Conservation (phyloP, 805 yeast genomes). For the Candida khao-thaluensis region DNA sequence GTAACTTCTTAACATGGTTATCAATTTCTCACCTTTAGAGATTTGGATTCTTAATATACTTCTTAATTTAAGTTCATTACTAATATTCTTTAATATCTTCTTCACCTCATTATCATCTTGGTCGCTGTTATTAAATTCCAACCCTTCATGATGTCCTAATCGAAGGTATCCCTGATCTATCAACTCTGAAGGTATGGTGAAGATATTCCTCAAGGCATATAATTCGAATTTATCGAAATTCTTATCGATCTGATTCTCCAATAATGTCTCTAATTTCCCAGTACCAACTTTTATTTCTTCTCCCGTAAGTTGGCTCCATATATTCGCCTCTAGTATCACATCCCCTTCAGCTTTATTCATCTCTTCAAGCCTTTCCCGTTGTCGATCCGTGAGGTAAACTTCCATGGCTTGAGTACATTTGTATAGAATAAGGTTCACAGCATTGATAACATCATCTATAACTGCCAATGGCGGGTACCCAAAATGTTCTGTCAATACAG, state of each 20-base stretch:
- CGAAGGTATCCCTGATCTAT: constrained; percentile 65
- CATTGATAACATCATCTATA: constrained; percentile 84
- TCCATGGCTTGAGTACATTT: constrained; percentile 80
- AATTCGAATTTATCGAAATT: constrained; percentile 86
- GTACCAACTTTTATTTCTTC: constrained; percentile 74
- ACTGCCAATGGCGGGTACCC: constrained; percentile 81
- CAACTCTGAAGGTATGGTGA: constrained; percentile 66
- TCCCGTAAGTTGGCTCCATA: constrained; percentile 20
- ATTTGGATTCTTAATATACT: constrained; percentile 40
- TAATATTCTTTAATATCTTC: constrained; percentile 37
- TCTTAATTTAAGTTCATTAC: constrained; percentile 44
- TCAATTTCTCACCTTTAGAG: constrained; percentile 36
- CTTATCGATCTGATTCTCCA: constrained; percentile 73
- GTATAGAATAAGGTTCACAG: constrained; percentile 80
- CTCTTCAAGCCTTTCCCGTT: constrained; percentile 20
- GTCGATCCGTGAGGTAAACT: constrained; percentile 48
- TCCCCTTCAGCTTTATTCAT: constrained; percentile 10
- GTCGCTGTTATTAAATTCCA: constrained; percentile 26
- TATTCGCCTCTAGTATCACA: constrained; percentile 14
- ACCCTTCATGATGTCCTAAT: constrained; percentile 63
- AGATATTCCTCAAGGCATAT: constrained; percentile 73
- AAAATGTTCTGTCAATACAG: constrained; percentile 75
- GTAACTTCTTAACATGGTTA: constrained; percentile 31
- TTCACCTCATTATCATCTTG: constrained; percentile 29
- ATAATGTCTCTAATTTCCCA: constrained; percentile 70